Evolutionary conservation across 352 stramenopile species (phyloP), one percentile per base, ranked within the genome.

Genomic region (Globisporangium uncinulatum): DNA sequence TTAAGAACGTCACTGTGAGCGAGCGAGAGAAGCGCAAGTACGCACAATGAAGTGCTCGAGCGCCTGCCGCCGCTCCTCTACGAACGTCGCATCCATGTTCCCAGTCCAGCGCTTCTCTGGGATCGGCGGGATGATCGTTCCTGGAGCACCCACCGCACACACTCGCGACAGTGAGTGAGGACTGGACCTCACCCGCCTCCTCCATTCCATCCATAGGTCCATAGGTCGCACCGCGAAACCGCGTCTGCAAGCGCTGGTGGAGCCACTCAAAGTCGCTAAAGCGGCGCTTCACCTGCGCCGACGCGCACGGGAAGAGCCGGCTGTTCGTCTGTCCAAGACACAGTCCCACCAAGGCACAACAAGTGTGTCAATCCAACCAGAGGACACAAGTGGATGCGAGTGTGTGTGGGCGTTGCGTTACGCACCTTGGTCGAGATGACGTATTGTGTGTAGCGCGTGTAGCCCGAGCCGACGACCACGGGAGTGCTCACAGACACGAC

Each of bases 191-290:
- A 29, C 24, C 24, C 17, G 10, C 11, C 3, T 9, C 21, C 9
- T 21, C 5, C 6, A 24, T 11, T 44, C 10, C 6, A 7, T 29
- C 10, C 24, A 29, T 29, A 29, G 24, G 24, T 29, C 24, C 24
- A 29, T 29, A 29, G 24, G 24, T 8, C 59, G 29, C 49, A 89
- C 82, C 85, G 73, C 79, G 82, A 71, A 90, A 95, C 39, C 85
- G 70, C 59, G 82, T 71, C 14, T 87, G 55, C 29, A 97, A 62
- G 7, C 88, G 76, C 54, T 92, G 67, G 34, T 96, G 88, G 7
- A 96, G 74, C 88, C 88, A 97, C 55, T 92, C 81, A 48, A 97
- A 96, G 65, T 97, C 88, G 54, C 82, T 94, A 61, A 94, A 97
- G 13, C 88, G 76, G 9, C 88, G 74, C 49, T 88, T 89, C 32